phyloP scores from a whole-genome alignment of 768 basidiomycete genomes.

The Hirschioporus abietinus region DNA sequence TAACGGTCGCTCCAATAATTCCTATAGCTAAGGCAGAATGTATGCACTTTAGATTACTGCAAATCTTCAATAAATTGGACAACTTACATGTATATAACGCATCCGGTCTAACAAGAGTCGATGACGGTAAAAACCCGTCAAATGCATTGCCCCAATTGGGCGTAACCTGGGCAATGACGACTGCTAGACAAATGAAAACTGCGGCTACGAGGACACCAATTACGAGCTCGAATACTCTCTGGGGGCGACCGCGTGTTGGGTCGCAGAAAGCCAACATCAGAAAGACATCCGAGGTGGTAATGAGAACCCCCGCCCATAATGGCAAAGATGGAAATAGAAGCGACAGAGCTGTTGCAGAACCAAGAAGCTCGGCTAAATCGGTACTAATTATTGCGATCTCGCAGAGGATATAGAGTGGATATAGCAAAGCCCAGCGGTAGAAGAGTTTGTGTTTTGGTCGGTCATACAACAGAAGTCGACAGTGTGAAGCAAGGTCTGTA shows the following conservation, averaged over 20 bases:
- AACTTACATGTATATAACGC: slow-evolving; percentile 62
- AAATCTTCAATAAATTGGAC: slow-evolving; percentile 22
- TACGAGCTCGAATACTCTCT: slow-evolving; percentile 59
- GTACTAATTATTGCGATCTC: slow-evolving; percentile 53
- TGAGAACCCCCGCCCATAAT: slow-evolving; percentile 41
- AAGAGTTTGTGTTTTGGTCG: slow-evolving; percentile 34
- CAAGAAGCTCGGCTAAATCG: slow-evolving; percentile 56
- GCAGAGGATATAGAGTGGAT: slow-evolving; percentile 38
- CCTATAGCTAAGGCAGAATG: slow-evolving; percentile 46
- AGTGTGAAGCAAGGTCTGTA: slow-evolving; percentile 42
- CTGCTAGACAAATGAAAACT: slow-evolving; percentile 72
- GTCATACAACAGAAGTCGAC: slow-evolving; percentile 41
- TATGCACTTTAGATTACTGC: slow-evolving; percentile 19
- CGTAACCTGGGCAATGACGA: slow-evolving; percentile 66
- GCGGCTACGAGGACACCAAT: slow-evolving; percentile 61
- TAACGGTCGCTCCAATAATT: slow-evolving; percentile 79
- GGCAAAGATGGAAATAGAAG: slow-evolving; percentile 46
- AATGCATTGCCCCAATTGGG: slow-evolving; percentile 74
- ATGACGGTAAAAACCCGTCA: slow-evolving; percentile 70
- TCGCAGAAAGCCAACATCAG: slow-evolving; percentile 47
- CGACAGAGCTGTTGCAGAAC: slow-evolving; percentile 53
- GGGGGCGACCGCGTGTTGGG: slow-evolving; percentile 61
- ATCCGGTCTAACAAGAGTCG: slow-evolving; percentile 48
- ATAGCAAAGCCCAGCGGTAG: slow-evolving; percentile 34
- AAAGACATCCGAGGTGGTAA: slow-evolving; percentile 45